Conservation (phyloP, 2,329 filamentous ascomycete genomes). For the Pyrenophora graminea region DNA sequence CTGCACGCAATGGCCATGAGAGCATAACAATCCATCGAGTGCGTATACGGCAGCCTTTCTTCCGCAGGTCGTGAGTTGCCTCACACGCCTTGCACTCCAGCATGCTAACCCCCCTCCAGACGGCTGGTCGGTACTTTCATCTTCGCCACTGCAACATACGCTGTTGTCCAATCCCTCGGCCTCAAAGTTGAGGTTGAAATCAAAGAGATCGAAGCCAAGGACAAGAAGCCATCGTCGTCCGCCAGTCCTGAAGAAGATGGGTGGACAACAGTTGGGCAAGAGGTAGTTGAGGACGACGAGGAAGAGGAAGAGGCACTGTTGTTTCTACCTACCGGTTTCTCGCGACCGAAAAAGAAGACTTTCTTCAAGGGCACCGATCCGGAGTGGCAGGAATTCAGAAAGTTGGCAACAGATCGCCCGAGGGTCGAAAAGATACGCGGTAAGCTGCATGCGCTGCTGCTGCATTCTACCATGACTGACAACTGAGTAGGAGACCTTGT, state of each 20-base stretch:
- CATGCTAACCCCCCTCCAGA: constrained; percentile 22
- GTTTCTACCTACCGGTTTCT: constrained; percentile 56
- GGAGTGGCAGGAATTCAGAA: constrained; percentile 58
- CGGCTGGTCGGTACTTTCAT: constrained; percentile 32
- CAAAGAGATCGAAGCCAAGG: constrained; percentile 21
- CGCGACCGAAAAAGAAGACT: constrained; percentile 45
- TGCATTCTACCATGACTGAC: constrained; percentile 8
- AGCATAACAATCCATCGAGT: constrained; percentile 46
- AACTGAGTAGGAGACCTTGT: constrained; percentile 42
- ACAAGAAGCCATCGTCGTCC: constrained; percentile 7
- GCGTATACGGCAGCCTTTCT: constrained; percentile 46
- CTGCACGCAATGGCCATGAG: constrained; percentile 38
- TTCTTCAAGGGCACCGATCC: constrained; percentile 58
- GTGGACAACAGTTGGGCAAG: constrained; percentile 20
- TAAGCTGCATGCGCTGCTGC: constrained; percentile 14
- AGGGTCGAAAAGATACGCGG: constrained; percentile 47
- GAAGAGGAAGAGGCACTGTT: constrained; percentile 39
- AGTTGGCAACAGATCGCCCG: constrained; percentile 50
- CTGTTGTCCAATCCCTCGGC: constrained; percentile 28
- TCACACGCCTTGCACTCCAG: background rate
- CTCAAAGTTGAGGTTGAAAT: constrained; percentile 31
- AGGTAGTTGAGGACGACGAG: constrained; percentile 40
- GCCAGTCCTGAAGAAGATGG: constrained; percentile 12
- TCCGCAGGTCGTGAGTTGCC: constrained; percentile 40
- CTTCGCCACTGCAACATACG: constrained; percentile 24